Conservation (phyloP, 352 stramenopile species). For the Plasmopara halstedii region DNA sequence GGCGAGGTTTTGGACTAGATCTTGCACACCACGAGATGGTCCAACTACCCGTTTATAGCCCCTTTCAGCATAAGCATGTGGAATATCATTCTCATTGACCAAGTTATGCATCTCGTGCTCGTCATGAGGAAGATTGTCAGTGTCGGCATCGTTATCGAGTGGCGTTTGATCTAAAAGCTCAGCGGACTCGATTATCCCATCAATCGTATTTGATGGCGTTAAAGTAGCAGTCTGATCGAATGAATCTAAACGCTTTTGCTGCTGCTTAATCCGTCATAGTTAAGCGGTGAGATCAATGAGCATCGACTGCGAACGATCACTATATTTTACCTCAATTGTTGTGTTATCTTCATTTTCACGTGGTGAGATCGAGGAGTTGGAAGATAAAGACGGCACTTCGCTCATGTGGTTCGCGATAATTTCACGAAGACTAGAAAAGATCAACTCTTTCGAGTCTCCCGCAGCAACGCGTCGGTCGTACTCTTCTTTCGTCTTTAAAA, state of each 20-base stretch:
- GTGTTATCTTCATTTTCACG: not conserved
- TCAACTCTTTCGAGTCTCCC: constrained; percentile 32
- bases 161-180: no score
- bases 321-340: no score
- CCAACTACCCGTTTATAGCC: constrained; percentile 17
- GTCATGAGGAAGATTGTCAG: not conserved
- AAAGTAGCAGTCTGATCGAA: no score
- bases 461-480: constrained; percentile 27
- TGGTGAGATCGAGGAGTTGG: not conserved
- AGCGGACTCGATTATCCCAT: not conserved
- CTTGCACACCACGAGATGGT: constrained; percentile 27
- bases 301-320: no score
- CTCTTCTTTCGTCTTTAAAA: constrained; percentile 24
- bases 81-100: not conserved
- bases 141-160: no score
- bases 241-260: no score
- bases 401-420: constrained; percentile 14
- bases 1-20: constrained; percentile 65
- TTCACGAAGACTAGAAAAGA: constrained; percentile 34
- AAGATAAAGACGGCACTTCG: not conserved
- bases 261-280: no score
- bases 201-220: no score
- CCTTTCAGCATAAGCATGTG: constrained; percentile 4
- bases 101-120: not conserved
- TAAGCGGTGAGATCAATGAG: no score